Conservation (phyloP, 225 moss, liverwort and hornwort genomes). For the Pleurozium schreberi region DNA sequence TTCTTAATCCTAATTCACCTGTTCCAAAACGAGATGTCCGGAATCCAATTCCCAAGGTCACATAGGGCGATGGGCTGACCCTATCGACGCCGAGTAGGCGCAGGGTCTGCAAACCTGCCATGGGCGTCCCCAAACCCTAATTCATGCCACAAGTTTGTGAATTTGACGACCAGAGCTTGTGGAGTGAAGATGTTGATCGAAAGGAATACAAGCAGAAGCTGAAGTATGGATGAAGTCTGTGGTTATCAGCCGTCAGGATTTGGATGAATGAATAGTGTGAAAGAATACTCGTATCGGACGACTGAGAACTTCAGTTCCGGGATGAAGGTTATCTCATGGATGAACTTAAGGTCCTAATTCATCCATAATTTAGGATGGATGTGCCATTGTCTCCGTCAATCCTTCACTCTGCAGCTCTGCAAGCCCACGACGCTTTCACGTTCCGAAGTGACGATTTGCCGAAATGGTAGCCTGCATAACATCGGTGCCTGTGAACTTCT, state of each 20-base stretch:
- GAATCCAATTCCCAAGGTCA: not conserved
- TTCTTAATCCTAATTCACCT: not conserved
- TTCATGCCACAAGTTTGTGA: not conserved
- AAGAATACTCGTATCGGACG: too few species aligned
- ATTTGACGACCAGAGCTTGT: not conserved
- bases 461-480: not conserved
- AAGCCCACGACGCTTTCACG: not conserved
- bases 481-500: not conserved
- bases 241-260: accelerated
- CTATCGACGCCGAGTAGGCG: slow-evolving; percentile 11
- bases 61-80: not conserved
- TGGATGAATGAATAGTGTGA: not conserved
- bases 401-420: not conserved
- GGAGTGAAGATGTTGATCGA: not conserved
- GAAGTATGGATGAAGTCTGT: not conserved
- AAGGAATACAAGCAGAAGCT: not conserved
- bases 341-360: too few species aligned
- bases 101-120: slow-evolving; percentile 19
- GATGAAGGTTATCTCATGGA: not conserved
- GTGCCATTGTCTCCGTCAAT: too few species aligned
- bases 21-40: not conserved
- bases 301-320: too few species aligned
- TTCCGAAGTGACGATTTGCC: not conserved
- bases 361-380: not conserved
- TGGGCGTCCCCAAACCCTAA: not conserved